phyloP scores from a whole-genome alignment of 1,139 yeast genomes.

The Blastobotrys raffinosifermentans region DNA sequence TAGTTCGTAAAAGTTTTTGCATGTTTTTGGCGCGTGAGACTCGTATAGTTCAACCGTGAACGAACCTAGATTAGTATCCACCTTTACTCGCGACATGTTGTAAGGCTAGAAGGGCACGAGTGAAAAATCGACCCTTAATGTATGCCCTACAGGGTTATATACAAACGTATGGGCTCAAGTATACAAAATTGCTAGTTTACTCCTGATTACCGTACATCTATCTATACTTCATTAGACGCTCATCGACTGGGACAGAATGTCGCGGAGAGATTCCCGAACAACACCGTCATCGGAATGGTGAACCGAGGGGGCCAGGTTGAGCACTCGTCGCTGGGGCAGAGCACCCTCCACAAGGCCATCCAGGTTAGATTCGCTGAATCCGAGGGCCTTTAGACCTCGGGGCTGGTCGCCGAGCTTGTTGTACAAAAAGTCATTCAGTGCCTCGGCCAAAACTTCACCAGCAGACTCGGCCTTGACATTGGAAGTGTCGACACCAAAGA shows the following conservation, averaged over 20 bases:
- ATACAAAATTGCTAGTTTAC: not conserved
- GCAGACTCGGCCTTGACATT: slow-evolving; percentile 36
- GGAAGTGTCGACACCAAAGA: slow-evolving; percentile 35
- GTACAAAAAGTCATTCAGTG: slow-evolving; percentile 33
- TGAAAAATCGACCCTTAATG: too few relatives aligned
- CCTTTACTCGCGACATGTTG: slow-evolving; percentile 9
- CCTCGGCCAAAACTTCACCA: slow-evolving; percentile 36
- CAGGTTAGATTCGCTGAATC: slow-evolving; percentile 31
- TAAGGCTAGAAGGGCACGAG: too few relatives aligned
- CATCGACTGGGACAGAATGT: slow-evolving; percentile 25
- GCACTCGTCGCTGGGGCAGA: slow-evolving; percentile 37
- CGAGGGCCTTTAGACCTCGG: slow-evolving; percentile 33
- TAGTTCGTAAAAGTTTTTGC: slow-evolving; percentile 26
- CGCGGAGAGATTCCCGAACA: slow-evolving; percentile 23
- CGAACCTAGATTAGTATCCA: slow-evolving; percentile 23
- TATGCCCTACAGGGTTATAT: too few relatives aligned
- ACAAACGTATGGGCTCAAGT: too few relatives aligned
- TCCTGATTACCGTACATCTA: not conserved
- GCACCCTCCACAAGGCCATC: slow-evolving; percentile 36
- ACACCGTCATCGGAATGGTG: slow-evolving; percentile 27
- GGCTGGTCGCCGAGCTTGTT: slow-evolving; percentile 35
- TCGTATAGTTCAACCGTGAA: slow-evolving; percentile 28
- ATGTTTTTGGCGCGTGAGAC: slow-evolving; percentile 30
- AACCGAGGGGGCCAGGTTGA: slow-evolving; percentile 34
- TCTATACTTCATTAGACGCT: slow-evolving; percentile 7